phyloP scores from a whole-genome alignment of 129 eudicot species.

The Centella asiatica region DNA sequence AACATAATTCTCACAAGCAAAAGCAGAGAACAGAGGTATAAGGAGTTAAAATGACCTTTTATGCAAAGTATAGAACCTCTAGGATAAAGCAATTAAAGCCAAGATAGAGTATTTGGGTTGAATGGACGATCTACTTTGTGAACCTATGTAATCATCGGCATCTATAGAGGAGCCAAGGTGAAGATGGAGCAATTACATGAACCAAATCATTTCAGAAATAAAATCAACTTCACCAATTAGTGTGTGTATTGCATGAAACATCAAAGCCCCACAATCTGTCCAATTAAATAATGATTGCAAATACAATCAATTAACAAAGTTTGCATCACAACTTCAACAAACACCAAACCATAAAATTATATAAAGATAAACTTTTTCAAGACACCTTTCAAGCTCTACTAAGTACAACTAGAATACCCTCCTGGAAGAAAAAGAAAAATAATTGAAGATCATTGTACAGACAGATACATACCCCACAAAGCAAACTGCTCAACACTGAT shows the following conservation, averaged over 20 bases:
- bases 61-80: no score
- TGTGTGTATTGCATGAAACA: slow-evolving; percentile 1
- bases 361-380: background rate
- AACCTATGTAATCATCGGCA: no score
- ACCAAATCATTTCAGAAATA: background rate
- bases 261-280: background rate
- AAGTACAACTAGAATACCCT: background rate
- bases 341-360: background rate
- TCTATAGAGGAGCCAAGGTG: no score
- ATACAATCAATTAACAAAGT: background rate
- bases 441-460: background rate
- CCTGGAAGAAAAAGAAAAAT: background rate
- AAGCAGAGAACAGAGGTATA: no score
- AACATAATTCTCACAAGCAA: no score
- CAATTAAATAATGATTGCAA: slow-evolving; percentile 1
- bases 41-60: no score
- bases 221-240: slow-evolving; percentile 5
- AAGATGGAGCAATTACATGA: slow-evolving; percentile 3
- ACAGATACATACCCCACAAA: background rate
- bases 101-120: no score
- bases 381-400: background rate
- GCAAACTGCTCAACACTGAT: slow-evolving; percentile 1
- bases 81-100: no score
- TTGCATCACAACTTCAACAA: background rate
- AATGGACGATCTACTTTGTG: no score